phyloP scores from a whole-genome alignment of 495 filamentous ascomycete species.

The Podospora bellae-mahoneyi region DNA sequence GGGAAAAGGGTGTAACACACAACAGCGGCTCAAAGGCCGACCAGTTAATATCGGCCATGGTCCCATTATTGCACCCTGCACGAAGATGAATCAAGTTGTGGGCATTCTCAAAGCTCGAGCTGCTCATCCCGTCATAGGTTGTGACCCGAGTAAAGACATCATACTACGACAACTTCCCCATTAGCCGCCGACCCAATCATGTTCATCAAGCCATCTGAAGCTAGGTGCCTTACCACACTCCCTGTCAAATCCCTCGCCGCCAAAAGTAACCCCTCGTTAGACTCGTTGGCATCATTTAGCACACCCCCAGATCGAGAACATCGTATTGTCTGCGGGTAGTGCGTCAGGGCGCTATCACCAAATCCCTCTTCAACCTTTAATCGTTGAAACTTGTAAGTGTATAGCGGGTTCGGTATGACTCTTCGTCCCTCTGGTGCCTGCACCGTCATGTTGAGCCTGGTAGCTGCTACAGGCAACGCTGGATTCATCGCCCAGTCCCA shows the following conservation, averaged over 20 bases:
- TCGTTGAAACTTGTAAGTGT: conserved; percentile 38
- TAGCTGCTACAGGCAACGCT: conserved; percentile 30
- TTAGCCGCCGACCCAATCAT: conserved; percentile 13
- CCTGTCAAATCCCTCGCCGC: conserved; percentile 25
- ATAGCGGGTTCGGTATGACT: conserved; percentile 36
- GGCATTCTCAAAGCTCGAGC: conserved; percentile 37
- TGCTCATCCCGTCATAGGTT: conserved; percentile 26
- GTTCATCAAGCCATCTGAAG: not conserved
- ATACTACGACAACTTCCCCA: conserved; percentile 26
- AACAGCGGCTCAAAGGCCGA: conserved; percentile 41
- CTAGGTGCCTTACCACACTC: conserved; percentile 29
- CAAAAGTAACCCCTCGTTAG: conserved; percentile 22
- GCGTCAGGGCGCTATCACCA: conserved; percentile 13
- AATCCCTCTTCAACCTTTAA: conserved; percentile 28
- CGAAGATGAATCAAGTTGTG: conserved; percentile 36
- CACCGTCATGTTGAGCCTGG: conserved; percentile 32
- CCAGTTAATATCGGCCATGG: conserved; percentile 31
- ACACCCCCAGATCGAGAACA: conserved; percentile 14
- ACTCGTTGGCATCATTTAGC: conserved; percentile 25
- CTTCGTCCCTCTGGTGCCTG: conserved; percentile 29
- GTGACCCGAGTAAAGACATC: conserved; percentile 33
- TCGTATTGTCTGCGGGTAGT: conserved; percentile 28
- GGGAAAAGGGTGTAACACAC: conserved; percentile 21
- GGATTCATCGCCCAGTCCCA: conserved; percentile 43
- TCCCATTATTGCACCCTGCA: conserved; percentile 31